A percentile compares a stretch with the other conserved stretches of the same genome.
phyloP scores from a whole-genome alignment of 345 rosid species.

The Melaleuca alternifolia region DNA sequence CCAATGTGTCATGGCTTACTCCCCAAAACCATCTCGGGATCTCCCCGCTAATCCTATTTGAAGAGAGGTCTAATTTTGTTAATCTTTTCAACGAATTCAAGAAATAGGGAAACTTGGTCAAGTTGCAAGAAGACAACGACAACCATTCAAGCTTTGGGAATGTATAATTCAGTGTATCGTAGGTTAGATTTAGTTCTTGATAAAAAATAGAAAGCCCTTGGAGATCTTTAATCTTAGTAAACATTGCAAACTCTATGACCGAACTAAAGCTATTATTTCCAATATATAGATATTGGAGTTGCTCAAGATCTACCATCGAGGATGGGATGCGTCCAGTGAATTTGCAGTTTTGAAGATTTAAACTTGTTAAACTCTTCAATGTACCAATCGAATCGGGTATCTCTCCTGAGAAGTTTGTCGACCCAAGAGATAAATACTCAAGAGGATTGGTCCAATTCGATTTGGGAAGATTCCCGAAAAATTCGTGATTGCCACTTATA shows the following conservation, averaged over 20 bases:
- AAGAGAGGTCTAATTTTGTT: rapidly evolving
- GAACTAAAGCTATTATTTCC: rapidly evolving
- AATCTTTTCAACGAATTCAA: not conserved
- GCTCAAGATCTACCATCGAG: rapidly evolving
- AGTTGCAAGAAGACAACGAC: rapidly evolving
- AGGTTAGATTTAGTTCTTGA: not conserved
- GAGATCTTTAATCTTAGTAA: not conserved
- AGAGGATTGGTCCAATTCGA: not conserved
- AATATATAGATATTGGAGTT: rapidly evolving
- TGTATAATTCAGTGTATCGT: rapidly evolving
- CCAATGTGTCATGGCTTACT: not conserved
- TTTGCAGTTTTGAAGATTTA: rapidly evolving
- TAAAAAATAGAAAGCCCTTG: rapidly evolving
- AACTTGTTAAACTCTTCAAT: not conserved
- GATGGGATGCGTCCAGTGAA: not conserved
- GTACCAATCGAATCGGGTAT: not conserved
- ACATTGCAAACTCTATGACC: rapidly evolving
- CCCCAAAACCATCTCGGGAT: not conserved
- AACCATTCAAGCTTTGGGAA: rapidly evolving
- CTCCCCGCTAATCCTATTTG: not conserved
- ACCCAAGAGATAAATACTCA: rapidly evolving
- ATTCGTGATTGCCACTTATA: rapidly evolving
- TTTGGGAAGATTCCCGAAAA: not conserved
- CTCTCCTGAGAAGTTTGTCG: not conserved
- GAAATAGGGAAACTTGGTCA: not conserved